A percentile compares a stretch with the other conserved stretches of the same genome.
Conservation (phyloP, 768 basidiomycete species). For the Pulveroboletus sp. region DNA sequence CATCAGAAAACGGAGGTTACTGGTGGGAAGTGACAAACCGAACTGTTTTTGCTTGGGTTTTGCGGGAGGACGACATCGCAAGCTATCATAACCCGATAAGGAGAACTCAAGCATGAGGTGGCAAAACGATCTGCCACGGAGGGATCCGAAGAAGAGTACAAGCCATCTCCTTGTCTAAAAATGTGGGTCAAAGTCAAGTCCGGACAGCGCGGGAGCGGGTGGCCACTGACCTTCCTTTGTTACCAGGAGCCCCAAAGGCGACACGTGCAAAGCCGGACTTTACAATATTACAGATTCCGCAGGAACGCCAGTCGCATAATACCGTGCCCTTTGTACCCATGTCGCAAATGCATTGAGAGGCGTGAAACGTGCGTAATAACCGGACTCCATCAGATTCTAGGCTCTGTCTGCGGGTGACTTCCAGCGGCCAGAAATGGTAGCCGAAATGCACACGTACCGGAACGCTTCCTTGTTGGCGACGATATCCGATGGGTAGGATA, state of each 20-base stretch:
- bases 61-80: constrained; percentile 50
- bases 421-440: constrained; percentile 4
- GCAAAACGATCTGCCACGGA: constrained; percentile 55
- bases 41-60: constrained; percentile 20
- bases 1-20: constrained; percentile 25
- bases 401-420: constrained; percentile 23
- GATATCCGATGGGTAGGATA: constrained; percentile 33
- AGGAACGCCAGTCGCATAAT: constrained; percentile 58
- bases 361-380: constrained; percentile 59
- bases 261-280: constrained; percentile 56
- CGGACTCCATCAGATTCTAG: constrained; percentile 36
- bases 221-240: constrained; percentile 51
- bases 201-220: constrained; percentile 1
- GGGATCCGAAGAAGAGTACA: constrained; percentile 63
- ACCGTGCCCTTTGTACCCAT: constrained; percentile 51
- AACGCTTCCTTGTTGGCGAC: constrained; percentile 44
- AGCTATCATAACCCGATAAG: constrained; percentile 63
- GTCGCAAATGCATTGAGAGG: constrained; percentile 67
- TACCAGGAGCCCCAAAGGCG: constrained; percentile 52
- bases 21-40: constrained; percentile 22
- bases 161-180: constrained; percentile 55
- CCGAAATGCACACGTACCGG: constrained; percentile 34
- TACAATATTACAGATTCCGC: constrained; percentile 60
- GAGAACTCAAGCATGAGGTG: constrained; percentile 66
- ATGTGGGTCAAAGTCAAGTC: constrained; percentile 1